Base-by-base conservation (phyloP, 805 yeast species). In the Nakazawaea wyomingensis region DNA sequence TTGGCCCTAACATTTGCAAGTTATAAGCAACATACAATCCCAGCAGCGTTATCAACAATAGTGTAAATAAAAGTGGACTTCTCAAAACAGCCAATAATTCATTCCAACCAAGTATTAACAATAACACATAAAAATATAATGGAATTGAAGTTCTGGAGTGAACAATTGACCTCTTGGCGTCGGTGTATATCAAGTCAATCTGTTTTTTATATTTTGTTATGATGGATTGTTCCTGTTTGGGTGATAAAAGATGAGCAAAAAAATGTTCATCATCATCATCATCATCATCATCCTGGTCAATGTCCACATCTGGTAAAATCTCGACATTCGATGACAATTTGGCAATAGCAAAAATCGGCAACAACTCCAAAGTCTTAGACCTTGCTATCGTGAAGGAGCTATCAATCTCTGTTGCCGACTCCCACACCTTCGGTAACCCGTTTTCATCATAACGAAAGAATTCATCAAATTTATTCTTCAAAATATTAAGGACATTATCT, bases 71-170 rank as follows among this genome's bases (percentile, higher is more conserved):
- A n/a, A 91, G 54, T 41, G 99, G 97, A 57, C 86, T 90, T 49
- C 95, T 75, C 34, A 93, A 56, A 14, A 93, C 77, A 8, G 93
- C 83, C 84, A 89, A 76, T 51, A 93, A 82, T 68, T 93, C 97
- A 61, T 90, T 90, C 96, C 96, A 93, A 8, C 99, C 99, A 18
- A 93, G 68, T 3, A 85, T 79, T 2, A 84, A 60, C 19, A 93
- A 65, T 11, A 91, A 56, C 9, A 78, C 64, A 64, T 87, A 89
- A 45, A 93, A 78, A 68, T 83, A 93, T 50, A 80, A 68, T 4
- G 99, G 99, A 45, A 93, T 83, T 46, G 82, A 80, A 0, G 96
- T 78, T 10, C 80, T 75, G 37, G 83, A 81, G 48, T 81, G 83
- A 37, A 89, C 74, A 41, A 86, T 80, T 3, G 96, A 85, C 50